Conservation (phyloP, 2,329 filamentous ascomycete species). For the Alternaria longipes region DNA sequence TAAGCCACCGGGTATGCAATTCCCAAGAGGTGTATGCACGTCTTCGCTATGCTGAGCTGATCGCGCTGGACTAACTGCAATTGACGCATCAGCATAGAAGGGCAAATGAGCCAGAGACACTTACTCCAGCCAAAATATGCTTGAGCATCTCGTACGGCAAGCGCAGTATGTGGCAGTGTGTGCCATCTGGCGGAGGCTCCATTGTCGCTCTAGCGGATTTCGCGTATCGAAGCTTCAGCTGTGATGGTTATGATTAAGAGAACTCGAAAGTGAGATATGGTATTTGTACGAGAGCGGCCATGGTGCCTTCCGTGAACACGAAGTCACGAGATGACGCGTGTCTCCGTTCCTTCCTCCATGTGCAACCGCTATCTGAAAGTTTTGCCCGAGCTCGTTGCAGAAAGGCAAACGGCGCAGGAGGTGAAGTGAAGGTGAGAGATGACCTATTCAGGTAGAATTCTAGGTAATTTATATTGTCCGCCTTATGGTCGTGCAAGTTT, state of each 20-base stretch:
- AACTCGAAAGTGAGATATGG: background rate
- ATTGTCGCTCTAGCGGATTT: background rate
- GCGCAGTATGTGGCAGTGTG: slow-evolving; percentile 6
- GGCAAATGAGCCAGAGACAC: background rate
- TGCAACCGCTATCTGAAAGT: no score
- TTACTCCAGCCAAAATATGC: background rate
- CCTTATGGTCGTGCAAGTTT: background rate
- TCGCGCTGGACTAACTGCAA: background rate
- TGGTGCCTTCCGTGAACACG: slow-evolving; percentile 9
- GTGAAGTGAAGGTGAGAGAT: background rate
- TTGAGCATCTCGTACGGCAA: slow-evolving; percentile 12
- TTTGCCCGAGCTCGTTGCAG: background rate
- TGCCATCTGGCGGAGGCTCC: background rate
- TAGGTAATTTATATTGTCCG: background rate
- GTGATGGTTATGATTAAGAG: background rate
- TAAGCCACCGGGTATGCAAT: slow-evolving; percentile 7
- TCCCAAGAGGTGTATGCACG: slow-evolving; percentile 1
- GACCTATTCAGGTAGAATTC: background rate
- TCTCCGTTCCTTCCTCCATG: background rate
- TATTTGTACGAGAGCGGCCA: background rate
- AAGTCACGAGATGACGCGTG: slow-evolving; percentile 15
- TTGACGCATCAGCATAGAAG: background rate
- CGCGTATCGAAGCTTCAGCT: background rate
- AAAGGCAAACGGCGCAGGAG: background rate
- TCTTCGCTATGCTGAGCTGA: slow-evolving; percentile 10